Conservation (phyloP, 2,329 filamentous ascomycete genomes). For the Fonsecaea nubica region DNA sequence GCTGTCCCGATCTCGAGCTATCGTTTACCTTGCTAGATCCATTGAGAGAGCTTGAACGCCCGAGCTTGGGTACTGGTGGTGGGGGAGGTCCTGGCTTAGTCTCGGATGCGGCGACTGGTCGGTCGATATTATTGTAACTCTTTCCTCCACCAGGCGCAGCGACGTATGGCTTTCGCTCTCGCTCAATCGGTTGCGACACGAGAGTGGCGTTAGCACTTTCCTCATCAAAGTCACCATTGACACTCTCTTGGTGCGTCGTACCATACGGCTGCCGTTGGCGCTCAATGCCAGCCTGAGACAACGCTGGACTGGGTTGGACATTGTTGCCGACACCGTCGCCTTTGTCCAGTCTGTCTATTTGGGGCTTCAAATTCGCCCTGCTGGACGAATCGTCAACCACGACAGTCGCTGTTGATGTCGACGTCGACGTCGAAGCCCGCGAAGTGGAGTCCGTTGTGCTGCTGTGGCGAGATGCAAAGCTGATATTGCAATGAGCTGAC, state of each 20-base stretch:
- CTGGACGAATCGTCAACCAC: slow-evolving; percentile 32
- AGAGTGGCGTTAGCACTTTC: slow-evolving; percentile 49
- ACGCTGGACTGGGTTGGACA: slow-evolving; percentile 19
- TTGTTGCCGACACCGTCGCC: background rate
- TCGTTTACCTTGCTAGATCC: slow-evolving; percentile 21
- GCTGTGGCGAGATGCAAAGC: slow-evolving; percentile 47
- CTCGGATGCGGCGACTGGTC: slow-evolving; percentile 18
- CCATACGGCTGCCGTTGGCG: slow-evolving; percentile 31
- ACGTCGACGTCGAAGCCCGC: slow-evolving; percentile 34
- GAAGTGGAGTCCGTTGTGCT: slow-evolving; percentile 45
- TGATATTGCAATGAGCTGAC: slow-evolving; percentile 57
- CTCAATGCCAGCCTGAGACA: slow-evolving; percentile 49
- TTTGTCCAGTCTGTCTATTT: slow-evolving; percentile 21
- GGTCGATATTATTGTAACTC: slow-evolving; percentile 54
- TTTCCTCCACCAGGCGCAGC: slow-evolving; percentile 67
- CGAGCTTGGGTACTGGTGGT: slow-evolving; percentile 18
- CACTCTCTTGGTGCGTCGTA: slow-evolving; percentile 5
- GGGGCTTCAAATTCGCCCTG: slow-evolving; percentile 39
- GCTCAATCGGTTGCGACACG: slow-evolving; percentile 63
- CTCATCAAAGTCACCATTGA: slow-evolving; percentile 44
- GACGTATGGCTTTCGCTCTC: slow-evolving; percentile 69
- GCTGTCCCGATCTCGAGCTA: slow-evolving; percentile 3
- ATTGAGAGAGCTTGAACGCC: slow-evolving; percentile 31
- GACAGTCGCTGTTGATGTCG: slow-evolving; percentile 32
- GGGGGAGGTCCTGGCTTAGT: slow-evolving; percentile 19